Evolutionary conservation across 768 basidiomycete species (phyloP), one percentile per base, ranked within the genome.

Genomic region (Harrya chromipes): DNA sequence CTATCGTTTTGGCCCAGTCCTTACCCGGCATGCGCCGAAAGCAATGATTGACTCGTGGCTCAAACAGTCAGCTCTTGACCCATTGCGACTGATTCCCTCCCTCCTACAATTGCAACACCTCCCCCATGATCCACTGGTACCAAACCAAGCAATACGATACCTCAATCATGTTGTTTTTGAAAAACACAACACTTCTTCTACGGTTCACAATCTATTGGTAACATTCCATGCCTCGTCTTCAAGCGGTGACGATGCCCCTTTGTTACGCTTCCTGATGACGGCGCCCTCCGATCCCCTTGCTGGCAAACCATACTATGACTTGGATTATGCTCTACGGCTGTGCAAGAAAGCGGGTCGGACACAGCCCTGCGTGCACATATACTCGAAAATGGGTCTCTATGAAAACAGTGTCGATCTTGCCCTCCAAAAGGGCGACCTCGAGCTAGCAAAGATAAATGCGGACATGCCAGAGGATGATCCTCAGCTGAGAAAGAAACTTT

Each of bases 341-440:
- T 98, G 94, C 75, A 94, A 91, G 64, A 81, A 83, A 59, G 76
- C 86, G 33, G 81, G 83, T 9, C 74, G 90, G 36, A 88, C 82
- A 13, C 90, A 91, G 59, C 83, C 94, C 8, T 98, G 94, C 66
- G 93, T 98, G 33, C 88, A 91, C 59, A 94, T 99, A 42, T 99
- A 98, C 70, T 88, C 92, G 8, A 91, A 95, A 72, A 94, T 99
- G 93, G 94, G 92, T 4, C 74, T 97, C 37, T 97, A 87, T 77
- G 97, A 98, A 72, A 92, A 90, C 57, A 91, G 90, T 52, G 95
- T 99, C 34, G 94, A 98, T 66, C 75, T 98, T 39, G 95, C 97
- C 1, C 72, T 99, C 43, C 84, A 90, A 66, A 93, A 93, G 64
- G 95, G 94, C 6, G 97, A 99, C 63, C 66, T 99, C 48, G 97